Evolutionary conservation across 148 eudicot genomes (phyloP).

Genomic region (Chenopodium formosanum): DNA sequence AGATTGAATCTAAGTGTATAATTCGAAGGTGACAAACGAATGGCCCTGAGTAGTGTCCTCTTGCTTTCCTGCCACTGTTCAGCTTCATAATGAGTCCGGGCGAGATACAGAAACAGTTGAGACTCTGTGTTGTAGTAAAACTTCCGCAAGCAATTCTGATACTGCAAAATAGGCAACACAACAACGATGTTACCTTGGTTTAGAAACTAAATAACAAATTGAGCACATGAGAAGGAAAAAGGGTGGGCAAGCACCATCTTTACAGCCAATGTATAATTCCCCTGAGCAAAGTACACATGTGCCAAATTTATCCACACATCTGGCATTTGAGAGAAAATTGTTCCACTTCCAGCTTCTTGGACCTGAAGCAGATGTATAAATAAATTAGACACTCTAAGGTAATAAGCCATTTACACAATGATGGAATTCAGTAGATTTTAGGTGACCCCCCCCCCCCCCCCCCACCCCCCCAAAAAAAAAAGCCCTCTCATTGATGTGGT

Average conservation of each 20-base stretch:
- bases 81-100: slow-evolving; percentile 94
- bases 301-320: slow-evolving; percentile 98
- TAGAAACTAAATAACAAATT: neutral
- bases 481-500: neutral
- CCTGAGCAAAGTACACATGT: slow-evolving; percentile 96
- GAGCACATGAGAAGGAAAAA: neutral
- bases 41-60: slow-evolving; percentile 77
- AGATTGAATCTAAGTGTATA: slow-evolving; percentile 82
- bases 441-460: neutral
- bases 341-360: slow-evolving; percentile 96
- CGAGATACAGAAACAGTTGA: slow-evolving; percentile 85
- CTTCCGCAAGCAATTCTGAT: slow-evolving; percentile 90
- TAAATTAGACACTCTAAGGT: neutral
- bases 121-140: slow-evolving; percentile 74
- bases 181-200: neutral
- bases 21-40: slow-evolving; percentile 95
- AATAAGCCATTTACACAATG: neutral
- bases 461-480: too few species aligned
- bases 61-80: slow-evolving; percentile 99
- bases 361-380: slow-evolving; percentile 46
- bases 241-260: slow-evolving; percentile 59
- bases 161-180: slow-evolving; percentile 47
- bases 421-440: neutral
- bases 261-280: slow-evolving; percentile 74
- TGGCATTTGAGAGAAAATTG: slow-evolving; percentile 81